phyloP scores from a whole-genome alignment of 305 asterid genomes.

The Petunia hybrid region DNA sequence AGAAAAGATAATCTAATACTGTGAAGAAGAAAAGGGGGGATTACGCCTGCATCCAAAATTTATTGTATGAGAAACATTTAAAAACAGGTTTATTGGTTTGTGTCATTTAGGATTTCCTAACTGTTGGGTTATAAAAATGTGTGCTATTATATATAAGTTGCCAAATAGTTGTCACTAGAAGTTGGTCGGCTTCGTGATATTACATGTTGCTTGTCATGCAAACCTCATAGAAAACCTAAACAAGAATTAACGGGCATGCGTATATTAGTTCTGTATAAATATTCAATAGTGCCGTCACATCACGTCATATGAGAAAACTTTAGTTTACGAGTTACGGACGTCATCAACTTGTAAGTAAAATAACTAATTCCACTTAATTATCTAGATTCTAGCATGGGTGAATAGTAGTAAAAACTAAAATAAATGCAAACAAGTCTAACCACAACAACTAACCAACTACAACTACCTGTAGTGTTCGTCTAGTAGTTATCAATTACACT shows the following conservation, averaged over 20 bases:
- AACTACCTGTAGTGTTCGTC: background rate
- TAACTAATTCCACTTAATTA: background rate
- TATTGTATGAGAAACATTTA: background rate
- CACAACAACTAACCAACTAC: slow-evolving; percentile 28
- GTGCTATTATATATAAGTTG: background rate
- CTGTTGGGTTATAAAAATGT: background rate
- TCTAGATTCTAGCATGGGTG: background rate
- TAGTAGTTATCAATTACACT: background rate
- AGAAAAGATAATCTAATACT: no score
- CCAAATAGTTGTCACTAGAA: background rate
- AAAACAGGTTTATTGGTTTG: background rate
- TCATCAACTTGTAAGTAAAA: slow-evolving; percentile 20
- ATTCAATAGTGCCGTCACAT: background rate
- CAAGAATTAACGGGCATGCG: background rate
- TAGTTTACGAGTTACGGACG: background rate
- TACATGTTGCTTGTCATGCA: slow-evolving; percentile 7
- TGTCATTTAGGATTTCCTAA: background rate
- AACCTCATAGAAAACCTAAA: background rate
- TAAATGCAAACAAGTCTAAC: background rate
- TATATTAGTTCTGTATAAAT: background rate
- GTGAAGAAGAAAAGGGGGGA: background rate
- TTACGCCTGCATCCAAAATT: background rate
- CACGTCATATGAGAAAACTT: background rate
- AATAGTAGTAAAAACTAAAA: background rate
- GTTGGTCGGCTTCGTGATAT: background rate